These are phyloP conservation scores for Datura wrightii DNA, from an alignment of 257 asterid species.

Conservation along the genomic window DNA sequence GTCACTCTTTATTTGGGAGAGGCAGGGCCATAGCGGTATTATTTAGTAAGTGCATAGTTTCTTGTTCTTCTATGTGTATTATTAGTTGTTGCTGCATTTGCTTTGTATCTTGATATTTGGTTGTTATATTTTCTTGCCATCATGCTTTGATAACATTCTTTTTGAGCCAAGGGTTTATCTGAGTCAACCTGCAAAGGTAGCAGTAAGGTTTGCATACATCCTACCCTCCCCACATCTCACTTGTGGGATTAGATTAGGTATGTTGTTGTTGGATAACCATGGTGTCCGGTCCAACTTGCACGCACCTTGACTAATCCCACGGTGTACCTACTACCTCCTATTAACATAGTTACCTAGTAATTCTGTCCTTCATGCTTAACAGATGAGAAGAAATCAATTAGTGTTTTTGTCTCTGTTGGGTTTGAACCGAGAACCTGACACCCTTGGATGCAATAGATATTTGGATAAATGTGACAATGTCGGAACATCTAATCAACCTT, in stretches of 20 bases:
- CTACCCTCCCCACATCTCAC: not conserved
- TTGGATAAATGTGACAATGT: not conserved
- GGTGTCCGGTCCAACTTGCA: not conserved
- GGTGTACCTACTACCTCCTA: not conserved
- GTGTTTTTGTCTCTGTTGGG: not conserved
- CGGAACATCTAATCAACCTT: slow-evolving; percentile 5
- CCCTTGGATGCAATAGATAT: not conserved
- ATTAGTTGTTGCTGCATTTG: not conserved
- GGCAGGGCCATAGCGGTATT: not conserved
- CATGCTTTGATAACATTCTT: not conserved
- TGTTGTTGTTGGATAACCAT: slow-evolving; percentile 2
- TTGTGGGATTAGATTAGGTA: not conserved
- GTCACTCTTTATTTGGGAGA: not conserved
- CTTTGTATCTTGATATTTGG: not conserved
- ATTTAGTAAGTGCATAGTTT: not conserved
- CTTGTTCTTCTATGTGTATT: not conserved
- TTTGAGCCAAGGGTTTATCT: not conserved
- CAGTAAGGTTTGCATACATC: too few species aligned
- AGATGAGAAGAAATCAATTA: not conserved
- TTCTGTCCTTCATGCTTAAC: not conserved
- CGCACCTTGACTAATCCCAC: not conserved
- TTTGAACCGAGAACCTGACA: not conserved
- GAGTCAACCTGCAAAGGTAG: not conserved
- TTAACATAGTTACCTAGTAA: not conserved
- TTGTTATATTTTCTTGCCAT: not conserved